Evolutionary conservation across 305 asterid species (phyloP).

Genomic region (Vinca major): DNA sequence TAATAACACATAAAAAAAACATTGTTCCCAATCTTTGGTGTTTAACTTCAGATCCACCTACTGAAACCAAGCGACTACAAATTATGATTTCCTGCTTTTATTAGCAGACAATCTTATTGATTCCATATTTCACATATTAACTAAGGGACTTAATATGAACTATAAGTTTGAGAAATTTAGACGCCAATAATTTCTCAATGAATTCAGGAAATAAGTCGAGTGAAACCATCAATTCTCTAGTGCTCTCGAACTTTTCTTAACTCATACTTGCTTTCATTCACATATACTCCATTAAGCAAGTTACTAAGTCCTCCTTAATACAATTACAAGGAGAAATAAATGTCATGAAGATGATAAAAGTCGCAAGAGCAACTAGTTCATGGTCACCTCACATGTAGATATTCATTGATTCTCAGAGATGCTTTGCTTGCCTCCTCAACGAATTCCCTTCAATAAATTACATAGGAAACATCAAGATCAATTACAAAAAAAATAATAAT

Average conservation of each 20-base stretch:
- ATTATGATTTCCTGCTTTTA: neutral
- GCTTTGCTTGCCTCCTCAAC: slow-evolving; percentile 83
- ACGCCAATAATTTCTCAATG: neutral
- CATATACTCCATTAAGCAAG: neutral
- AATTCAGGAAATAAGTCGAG: neutral
- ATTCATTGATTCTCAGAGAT: slow-evolving; percentile 64
- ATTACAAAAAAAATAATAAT: neutral
- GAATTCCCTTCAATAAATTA: slow-evolving; percentile 44
- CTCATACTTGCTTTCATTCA: neutral
- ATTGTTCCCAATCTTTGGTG: neutral
- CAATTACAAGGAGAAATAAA: neutral
- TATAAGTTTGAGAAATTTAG: neutral
- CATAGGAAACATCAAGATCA: neutral
- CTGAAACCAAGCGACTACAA: neutral
- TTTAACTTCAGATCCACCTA: neutral
- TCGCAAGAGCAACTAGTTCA: slow-evolving; percentile 21
- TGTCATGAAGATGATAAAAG: slow-evolving; percentile 3
- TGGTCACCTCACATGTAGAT: slow-evolving; percentile 85
- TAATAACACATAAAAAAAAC: neutral
- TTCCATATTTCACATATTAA: neutral
- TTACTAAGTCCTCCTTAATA: neutral
- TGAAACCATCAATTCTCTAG: neutral
- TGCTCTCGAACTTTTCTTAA: neutral
- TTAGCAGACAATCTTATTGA: neutral
- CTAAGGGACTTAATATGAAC: neutral